phyloP scores from a whole-genome alignment of 148 eudicot species.

The Nepenthes mirabilis region DNA sequence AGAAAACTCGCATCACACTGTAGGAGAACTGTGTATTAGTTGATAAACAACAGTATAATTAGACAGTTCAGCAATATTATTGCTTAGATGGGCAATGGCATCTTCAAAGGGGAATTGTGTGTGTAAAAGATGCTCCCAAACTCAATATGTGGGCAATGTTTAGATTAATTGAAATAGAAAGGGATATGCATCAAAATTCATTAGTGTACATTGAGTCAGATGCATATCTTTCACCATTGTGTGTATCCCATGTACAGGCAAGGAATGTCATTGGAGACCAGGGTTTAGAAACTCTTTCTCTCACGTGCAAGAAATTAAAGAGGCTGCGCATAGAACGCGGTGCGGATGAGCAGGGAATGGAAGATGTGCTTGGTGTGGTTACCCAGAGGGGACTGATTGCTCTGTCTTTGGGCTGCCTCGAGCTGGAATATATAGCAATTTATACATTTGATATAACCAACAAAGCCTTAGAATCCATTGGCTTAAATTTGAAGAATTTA shows the following conservation, averaged over 20 bases:
- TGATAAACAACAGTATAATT: too few relatives aligned
- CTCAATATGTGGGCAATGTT: too few relatives aligned
- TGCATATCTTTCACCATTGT: background rate
- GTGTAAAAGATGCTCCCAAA: too few relatives aligned
- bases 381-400: conserved; percentile 71
- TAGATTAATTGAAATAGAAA: background rate
- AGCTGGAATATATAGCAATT: conserved; percentile 71
- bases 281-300: conserved; percentile 66
- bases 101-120: too few relatives aligned
- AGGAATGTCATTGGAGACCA: conserved; percentile 80
- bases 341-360: conserved; percentile 69
- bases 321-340: conserved; percentile 68
- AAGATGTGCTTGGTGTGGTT: conserved; percentile 60
- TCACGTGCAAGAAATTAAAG: conserved; percentile 50
- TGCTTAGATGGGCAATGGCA: too few relatives aligned
- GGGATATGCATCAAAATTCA: background rate
- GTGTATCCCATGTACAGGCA: conserved; percentile 31
- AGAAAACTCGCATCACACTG: too few relatives aligned
- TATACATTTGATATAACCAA: conserved; percentile 80
- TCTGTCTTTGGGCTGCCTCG: conserved; percentile 63
- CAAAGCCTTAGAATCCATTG: conserved; percentile 51
- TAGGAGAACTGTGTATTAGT: too few relatives aligned
- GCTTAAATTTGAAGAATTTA: conserved; percentile 44
- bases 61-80: too few relatives aligned
- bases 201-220: background rate